Conservation (phyloP, 805 yeast species). For the Myxozyma neglecta region DNA sequence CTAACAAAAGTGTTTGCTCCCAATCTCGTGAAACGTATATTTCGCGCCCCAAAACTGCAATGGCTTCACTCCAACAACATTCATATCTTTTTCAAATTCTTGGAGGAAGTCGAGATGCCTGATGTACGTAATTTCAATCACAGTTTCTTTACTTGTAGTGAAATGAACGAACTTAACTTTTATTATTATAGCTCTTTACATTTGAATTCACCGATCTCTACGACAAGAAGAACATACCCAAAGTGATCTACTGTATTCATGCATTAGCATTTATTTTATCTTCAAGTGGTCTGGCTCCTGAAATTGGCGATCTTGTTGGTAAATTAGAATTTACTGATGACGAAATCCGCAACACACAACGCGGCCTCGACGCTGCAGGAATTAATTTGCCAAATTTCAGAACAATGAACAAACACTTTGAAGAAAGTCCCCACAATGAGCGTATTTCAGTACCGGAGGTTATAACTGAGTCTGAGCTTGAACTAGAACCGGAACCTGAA, state of each 20-base stretch:
- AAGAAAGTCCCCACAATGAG: conserved; percentile 26
- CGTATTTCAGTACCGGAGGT: background rate
- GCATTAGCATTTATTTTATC: conserved; percentile 77
- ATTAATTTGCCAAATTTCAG: conserved; percentile 76
- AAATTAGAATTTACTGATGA: conserved; percentile 61
- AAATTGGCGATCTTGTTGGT: conserved; percentile 62
- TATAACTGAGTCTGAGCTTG: background rate
- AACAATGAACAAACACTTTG: conserved; percentile 49
- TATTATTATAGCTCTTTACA: conserved; percentile 49
- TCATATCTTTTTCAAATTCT: conserved; percentile 68
- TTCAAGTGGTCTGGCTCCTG: conserved; percentile 50
- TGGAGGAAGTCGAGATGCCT: conserved; percentile 73
- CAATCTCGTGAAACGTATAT: conserved; percentile 53
- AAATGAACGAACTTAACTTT: background rate
- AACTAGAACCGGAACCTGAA: background rate
- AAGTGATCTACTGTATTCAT: conserved; percentile 89
- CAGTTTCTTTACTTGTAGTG: background rate
- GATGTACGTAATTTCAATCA: conserved; percentile 46
- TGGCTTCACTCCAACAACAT: conserved; percentile 93
- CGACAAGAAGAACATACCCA: conserved; percentile 88
- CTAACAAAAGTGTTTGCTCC: no score
- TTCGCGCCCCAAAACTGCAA: conserved; percentile 59
- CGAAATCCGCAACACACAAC: conserved; percentile 68
- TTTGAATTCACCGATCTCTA: conserved; percentile 92
- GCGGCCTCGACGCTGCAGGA: conserved; percentile 60